Conservation (phyloP, 129 eudicot genomes). For the Tagetes erecta region DNA sequence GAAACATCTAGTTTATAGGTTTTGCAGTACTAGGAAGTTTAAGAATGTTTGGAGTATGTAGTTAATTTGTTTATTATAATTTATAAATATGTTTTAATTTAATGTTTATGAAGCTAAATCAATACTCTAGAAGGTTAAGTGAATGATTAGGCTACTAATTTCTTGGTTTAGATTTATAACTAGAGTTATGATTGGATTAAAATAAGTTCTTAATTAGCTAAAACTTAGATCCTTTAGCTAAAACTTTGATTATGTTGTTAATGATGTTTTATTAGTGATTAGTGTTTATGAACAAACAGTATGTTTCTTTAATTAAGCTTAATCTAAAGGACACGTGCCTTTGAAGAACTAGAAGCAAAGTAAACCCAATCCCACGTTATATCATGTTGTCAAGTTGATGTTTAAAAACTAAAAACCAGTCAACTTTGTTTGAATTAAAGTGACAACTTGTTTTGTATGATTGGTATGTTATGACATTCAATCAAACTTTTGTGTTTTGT, state of each 20-base stretch:
- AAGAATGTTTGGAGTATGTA: no score
- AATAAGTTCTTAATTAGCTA: no score
- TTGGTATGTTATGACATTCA: constrained; percentile 4
- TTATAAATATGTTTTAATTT: no score
- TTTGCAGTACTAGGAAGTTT: not conserved
- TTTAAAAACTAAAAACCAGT: not conserved
- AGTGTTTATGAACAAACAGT: not conserved
- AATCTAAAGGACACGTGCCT: not conserved
- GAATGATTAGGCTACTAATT: no score
- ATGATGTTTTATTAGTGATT: not conserved
- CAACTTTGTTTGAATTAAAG: constrained; percentile 8
- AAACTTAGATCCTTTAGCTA: not conserved
- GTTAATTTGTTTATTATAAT: no score
- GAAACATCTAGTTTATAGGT: not conserved
- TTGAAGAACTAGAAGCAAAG: not conserved
- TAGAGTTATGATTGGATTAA: not conserved
- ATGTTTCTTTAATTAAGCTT: constrained; percentile 14
- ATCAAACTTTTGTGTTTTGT: not conserved
- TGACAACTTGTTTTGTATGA: constrained; percentile 8
- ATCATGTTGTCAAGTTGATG: constrained; percentile 14
- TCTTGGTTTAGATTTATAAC: no score
- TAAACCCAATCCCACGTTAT: not conserved
- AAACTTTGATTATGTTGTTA: not conserved
- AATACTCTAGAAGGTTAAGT: no score
- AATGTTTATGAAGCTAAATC: no score